Base-by-base conservation (phyloP, 352 stramenopile genomes). In the Lagenidium giganteum region DNA sequence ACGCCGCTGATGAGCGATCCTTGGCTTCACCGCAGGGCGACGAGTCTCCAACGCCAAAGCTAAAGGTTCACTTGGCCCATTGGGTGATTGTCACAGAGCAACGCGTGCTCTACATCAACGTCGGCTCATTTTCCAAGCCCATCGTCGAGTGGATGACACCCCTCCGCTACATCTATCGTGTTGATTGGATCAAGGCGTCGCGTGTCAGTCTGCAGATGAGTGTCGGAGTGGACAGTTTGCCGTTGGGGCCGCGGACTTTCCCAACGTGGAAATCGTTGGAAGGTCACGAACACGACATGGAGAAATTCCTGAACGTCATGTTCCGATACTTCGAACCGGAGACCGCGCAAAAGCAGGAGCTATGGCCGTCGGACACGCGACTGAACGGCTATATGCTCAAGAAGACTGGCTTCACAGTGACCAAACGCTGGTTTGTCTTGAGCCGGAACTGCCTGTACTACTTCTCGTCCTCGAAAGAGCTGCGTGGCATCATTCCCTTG, bases 391-490 rank as follows among this genome's bases (percentile, higher is more conserved):
- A 83, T 22, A 43, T 93, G 48, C 61, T 95, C 12, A 92, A 92
- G 49, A 91, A 92, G 31, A 70, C 74, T 8, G 76, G 81, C 3
- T 90, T 89, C 42, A 86, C 78, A 16, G 88, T 74, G 0, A 72
- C 85, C 29, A 79, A 77, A 53, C 78, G 83, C 11, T 95, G 83
- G 83, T 93, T 92, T 39, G 81, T 95, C 50, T 56, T 95, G 13
- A 92, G 81, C 31, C 81, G 81, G 51, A 93, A 92, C 37, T 95
- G 81, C 31, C 54, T 95, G 30, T 95, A 95, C 77, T 88, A 91
- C 49, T 95, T 95, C 36, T 86, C 76, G 1, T 84, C 61, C 48
- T 64, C 60, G 26, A 91, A 92, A 42, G 75, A 90, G 51, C 54
- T 95, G 18, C 76, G 79, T 1, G 77, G 79, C n/a, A 93, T 95